phyloP scores from a whole-genome alignment of 2,329 filamentous ascomycete genomes.

The Arthrobotrys entomopaga region DNA sequence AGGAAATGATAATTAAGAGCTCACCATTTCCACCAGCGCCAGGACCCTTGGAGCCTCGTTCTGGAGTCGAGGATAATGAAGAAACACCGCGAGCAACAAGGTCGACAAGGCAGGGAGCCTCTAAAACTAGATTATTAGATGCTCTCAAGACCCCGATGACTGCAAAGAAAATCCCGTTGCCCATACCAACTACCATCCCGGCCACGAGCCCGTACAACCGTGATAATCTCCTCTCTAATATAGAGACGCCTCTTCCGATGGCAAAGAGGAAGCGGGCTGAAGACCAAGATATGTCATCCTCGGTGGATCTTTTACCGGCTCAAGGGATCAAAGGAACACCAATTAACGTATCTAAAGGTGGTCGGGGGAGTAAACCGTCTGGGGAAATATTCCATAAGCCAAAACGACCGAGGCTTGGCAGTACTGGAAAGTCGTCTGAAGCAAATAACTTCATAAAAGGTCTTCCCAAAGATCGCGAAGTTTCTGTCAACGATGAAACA shows the following conservation, averaged over 20 bases:
- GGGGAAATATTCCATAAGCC: slow-evolving; percentile 6
- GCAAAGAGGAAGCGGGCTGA: slow-evolving; percentile 14
- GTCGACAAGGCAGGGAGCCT: neutral
- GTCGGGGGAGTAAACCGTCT: neutral
- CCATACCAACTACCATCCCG: slow-evolving; percentile 23
- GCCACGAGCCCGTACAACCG: slow-evolving; percentile 39
- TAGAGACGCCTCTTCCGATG: slow-evolving; percentile 19
- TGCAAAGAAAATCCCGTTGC: slow-evolving; percentile 22
- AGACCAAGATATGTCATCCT: neutral
- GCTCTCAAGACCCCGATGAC: slow-evolving; percentile 22
- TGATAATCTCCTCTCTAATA: slow-evolving; percentile 15
- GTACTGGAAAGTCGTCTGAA: neutral
- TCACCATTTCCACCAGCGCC: slow-evolving; percentile 1
- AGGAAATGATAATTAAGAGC: slow-evolving; percentile 4
- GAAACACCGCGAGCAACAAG: slow-evolving; percentile 7
- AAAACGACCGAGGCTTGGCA: slow-evolving; percentile 13
- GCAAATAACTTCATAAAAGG: neutral
- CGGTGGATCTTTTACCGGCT: neutral
- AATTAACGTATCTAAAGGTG: neutral
- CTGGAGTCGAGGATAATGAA: neutral
- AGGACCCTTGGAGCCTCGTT: neutral
- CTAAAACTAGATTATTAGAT: slow-evolving; percentile 3
- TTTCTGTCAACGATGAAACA: neutral
- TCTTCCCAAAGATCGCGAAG: neutral
- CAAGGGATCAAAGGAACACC: neutral